Evolutionary conservation across 257 asterid species (phyloP).

Genomic region (Solanum bukasovii): DNA sequence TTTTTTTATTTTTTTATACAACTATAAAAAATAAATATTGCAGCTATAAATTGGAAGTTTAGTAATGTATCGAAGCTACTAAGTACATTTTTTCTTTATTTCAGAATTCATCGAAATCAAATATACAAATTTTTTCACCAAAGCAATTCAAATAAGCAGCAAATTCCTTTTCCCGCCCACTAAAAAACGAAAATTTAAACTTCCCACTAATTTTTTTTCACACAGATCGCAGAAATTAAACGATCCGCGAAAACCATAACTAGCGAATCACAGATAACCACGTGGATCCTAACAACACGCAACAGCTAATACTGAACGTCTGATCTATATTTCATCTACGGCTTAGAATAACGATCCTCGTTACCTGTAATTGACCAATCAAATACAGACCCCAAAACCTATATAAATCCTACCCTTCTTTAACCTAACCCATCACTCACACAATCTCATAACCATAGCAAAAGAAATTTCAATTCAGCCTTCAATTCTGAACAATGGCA

Average conservation of each 20-base stretch:
- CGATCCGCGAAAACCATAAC: neutral
- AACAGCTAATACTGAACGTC: neutral
- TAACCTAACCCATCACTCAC: rapidly evolving
- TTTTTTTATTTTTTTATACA: no score
- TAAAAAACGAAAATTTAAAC: neutral
- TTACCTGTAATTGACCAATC: neutral
- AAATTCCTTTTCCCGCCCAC: neutral
- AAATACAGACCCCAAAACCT: neutral
- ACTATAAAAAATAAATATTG: neutral
- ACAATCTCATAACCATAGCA: neutral
- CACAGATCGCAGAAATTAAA: neutral
- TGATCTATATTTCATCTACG: neutral
- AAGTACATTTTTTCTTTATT: neutral
- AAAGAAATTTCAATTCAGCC: neutral
- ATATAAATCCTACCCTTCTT: neutral
- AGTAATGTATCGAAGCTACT: neutral
- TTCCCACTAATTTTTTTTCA: neutral
- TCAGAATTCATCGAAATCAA: neutral
- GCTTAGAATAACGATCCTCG: neutral
- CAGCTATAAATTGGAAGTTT: neutral
- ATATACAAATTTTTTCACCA: neutral
- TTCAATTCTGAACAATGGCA: neutral
- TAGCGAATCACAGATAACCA: neutral
- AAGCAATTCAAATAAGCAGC: neutral
- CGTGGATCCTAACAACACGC: neutral